Evolutionary conservation across 257 asterid species (phyloP).

Genomic region (Rhazya stricta): DNA sequence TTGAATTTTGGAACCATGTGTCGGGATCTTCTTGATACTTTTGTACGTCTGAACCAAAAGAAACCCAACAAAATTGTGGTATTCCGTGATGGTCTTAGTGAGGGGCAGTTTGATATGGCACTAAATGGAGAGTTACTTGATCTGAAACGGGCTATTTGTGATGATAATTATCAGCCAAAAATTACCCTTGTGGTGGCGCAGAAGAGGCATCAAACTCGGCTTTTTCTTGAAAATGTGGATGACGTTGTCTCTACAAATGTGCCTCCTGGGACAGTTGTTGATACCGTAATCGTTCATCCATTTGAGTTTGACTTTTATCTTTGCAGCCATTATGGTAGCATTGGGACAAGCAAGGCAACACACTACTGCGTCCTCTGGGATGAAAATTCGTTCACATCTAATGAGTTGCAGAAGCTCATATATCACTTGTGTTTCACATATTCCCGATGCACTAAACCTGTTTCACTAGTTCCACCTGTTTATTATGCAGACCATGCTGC

Average conservation of each 20-base stretch:
- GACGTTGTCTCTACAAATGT: constrained; percentile 38
- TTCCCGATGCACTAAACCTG: constrained; percentile 69
- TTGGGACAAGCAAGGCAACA: constrained; percentile 81
- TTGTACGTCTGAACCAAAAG: constrained; percentile 25
- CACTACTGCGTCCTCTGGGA: constrained; percentile 61
- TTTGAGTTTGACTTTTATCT: constrained; percentile 61
- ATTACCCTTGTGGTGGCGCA: constrained; percentile 70
- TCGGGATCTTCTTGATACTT: constrained; percentile 34
- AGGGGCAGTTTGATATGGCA: constrained; percentile 68
- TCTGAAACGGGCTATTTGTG: constrained; percentile 28
- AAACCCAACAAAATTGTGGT: constrained; percentile 47
- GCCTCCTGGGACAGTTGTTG: constrained; percentile 83
- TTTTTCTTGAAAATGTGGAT: constrained; percentile 33
- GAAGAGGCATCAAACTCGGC: constrained; percentile 66
- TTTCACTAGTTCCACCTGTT: constrained; percentile 72
- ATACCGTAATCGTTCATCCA: constrained; percentile 51
- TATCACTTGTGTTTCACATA: constrained; percentile 67
- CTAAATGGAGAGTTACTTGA: constrained; percentile 47
- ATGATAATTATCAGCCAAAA: constrained; percentile 29
- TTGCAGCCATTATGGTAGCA: constrained; percentile 65
- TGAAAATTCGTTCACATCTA: constrained; percentile 47
- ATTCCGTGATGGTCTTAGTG: constrained; percentile 79
- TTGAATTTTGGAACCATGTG: constrained; percentile 50
- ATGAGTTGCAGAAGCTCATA: constrained; percentile 50
- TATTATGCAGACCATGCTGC: constrained; percentile 80